Percentiles rank a stretch among this genome's conserved stretches.
phyloP scores from a whole-genome alignment of 768 basidiomycete genomes.

The Tricholoma hemisulphureum region DNA sequence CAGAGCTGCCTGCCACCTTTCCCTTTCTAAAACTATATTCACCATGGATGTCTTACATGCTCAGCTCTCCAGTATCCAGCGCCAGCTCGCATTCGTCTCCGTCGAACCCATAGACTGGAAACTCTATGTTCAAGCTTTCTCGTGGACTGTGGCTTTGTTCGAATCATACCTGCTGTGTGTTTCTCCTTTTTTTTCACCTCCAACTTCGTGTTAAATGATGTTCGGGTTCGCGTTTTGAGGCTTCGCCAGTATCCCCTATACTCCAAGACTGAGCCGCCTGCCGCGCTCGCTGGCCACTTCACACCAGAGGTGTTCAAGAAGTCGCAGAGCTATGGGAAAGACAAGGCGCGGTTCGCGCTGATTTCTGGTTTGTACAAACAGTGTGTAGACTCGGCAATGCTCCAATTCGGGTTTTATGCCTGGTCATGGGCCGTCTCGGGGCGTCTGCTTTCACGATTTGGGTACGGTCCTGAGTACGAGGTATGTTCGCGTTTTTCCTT shows the following conservation, averaged over 20 bases:
- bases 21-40: background rate
- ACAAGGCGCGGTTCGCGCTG: conserved; percentile 84
- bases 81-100: conserved; percentile 66
- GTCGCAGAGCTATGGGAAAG: conserved; percentile 86
- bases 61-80: conserved; percentile 56
- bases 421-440: conserved; percentile 79
- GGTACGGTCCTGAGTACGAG: conserved; percentile 72
- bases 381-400: conserved; percentile 60
- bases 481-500: conserved; percentile 40
- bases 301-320: conserved; percentile 74
- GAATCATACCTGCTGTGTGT: conserved; percentile 86
- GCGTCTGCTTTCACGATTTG: conserved; percentile 44
- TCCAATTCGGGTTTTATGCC: conserved; percentile 77
- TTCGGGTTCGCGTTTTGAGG: conserved; percentile 16
- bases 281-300: conserved; percentile 68
- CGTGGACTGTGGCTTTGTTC: conserved; percentile 78
- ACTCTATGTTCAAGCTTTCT: conserved; percentile 71
- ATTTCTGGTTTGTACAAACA: conserved; percentile 76
- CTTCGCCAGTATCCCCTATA: conserved; percentile 86
- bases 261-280: conserved; percentile 69
- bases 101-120: conserved; percentile 80
- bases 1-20: background rate
- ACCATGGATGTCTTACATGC: conserved; percentile 64
- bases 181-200: conserved; percentile 2
- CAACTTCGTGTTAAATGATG: background rate